These are phyloP conservation scores for Emericellopsis cladophorae DNA, from an alignment of 2,329 filamentous ascomycete genomes.

Conservation along the genomic window DNA sequence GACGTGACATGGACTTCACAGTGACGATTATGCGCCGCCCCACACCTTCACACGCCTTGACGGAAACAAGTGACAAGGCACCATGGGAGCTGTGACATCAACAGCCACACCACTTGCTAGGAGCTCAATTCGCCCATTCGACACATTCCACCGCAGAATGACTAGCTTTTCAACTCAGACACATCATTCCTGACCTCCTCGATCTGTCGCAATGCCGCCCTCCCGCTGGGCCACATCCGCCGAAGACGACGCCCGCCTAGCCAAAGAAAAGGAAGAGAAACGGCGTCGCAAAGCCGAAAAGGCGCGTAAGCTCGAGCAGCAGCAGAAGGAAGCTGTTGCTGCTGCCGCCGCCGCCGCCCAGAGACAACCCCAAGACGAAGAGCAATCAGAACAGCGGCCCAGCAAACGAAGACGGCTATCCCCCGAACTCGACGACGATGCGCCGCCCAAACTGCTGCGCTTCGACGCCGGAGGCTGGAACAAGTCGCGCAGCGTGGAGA, in stretches of 20 bases:
- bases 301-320: constrained; percentile 48
- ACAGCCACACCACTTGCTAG: too few relatives aligned
- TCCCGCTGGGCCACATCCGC: constrained; percentile 85
- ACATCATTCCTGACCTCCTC: too few relatives aligned
- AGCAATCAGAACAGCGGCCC: constrained; percentile 28
- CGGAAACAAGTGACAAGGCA: too few relatives aligned
- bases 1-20: too few relatives aligned
- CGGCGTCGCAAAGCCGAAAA: constrained; percentile 74
- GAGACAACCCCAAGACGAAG: constrained; percentile 8
- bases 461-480: constrained; percentile 60
- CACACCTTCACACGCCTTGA: too few relatives aligned
- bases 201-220: constrained; percentile 31
- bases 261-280: constrained; percentile 80
- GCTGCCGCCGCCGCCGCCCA: constrained; percentile 14
- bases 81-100: too few relatives aligned
- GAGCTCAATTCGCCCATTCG: too few relatives aligned
- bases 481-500: constrained; percentile 63
- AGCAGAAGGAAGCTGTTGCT: constrained; percentile 12
- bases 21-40: too few relatives aligned
- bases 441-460: constrained; percentile 47
- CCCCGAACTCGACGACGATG: constrained; percentile 22
- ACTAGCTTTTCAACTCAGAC: too few relatives aligned
- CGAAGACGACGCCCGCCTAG: constrained; percentile 65
- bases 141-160: too few relatives aligned
- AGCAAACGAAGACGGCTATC: constrained; percentile 51